These are phyloP conservation scores for Pelargonium citronellum DNA, from an alignment of 441 rosid species.

Conservation along the genomic window DNA sequence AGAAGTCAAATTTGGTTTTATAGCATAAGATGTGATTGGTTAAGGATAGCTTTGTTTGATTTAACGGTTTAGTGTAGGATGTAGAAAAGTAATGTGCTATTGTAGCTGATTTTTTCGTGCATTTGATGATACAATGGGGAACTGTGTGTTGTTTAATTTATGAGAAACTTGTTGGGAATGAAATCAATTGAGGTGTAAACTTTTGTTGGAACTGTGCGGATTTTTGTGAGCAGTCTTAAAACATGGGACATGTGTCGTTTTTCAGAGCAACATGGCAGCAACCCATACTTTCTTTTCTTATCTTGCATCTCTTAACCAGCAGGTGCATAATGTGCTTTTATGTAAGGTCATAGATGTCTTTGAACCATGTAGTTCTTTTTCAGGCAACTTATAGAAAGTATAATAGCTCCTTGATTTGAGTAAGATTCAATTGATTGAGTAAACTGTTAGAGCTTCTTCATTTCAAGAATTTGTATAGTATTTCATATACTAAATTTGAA, in stretches of 20 bases:
- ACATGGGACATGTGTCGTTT: too few relatives aligned
- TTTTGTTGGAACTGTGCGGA: background rate
- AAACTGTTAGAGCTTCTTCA: too few relatives aligned
- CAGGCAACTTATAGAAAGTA: background rate
- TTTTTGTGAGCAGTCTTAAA: too few relatives aligned
- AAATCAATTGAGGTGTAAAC: background rate
- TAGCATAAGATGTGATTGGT: background rate
- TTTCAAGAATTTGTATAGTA: too few relatives aligned
- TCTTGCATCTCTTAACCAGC: background rate
- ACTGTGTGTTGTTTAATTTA: background rate
- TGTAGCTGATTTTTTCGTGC: background rate
- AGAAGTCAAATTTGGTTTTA: background rate
- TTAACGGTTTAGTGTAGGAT: background rate
- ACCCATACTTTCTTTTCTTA: background rate
- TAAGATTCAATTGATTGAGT: background rate
- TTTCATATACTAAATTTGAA: too few relatives aligned
- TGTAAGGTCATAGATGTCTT: background rate
- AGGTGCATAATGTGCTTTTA: background rate
- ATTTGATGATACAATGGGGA: background rate
- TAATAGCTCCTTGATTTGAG: background rate
- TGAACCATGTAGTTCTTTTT: background rate
- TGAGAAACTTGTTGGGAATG: slow-evolving; percentile 8
- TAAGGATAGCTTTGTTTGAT: background rate
- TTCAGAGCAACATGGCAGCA: too few relatives aligned
- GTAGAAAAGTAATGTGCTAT: background rate